phyloP scores from a whole-genome alignment of 257 asterid genomes.

The Echites panduratus region DNA sequence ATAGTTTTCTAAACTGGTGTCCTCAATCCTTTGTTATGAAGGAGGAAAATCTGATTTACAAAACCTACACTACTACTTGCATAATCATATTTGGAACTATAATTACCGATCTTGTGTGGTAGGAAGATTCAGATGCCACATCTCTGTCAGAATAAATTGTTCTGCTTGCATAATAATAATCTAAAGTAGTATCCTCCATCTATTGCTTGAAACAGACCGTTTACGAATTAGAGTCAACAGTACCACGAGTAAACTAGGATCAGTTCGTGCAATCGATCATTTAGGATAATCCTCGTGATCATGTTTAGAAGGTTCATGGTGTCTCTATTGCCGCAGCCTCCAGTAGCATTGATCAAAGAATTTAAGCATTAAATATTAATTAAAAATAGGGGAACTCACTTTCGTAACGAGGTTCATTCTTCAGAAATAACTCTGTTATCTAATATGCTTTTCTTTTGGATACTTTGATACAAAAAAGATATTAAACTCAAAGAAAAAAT shows the following conservation, averaged over 20 bases:
- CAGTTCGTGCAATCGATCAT: neutral
- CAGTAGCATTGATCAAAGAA: neutral
- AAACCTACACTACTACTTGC: too few relatives aligned
- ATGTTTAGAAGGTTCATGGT: neutral
- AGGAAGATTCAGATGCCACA: too few relatives aligned
- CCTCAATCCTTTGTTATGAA: neutral
- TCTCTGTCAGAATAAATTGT: too few relatives aligned
- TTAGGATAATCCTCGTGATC: neutral
- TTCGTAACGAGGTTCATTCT: neutral
- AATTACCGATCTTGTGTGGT: too few relatives aligned
- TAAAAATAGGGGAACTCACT: neutral
- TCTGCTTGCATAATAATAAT: too few relatives aligned
- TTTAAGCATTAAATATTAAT: neutral
- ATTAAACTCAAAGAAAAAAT: neutral
- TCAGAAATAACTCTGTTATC: neutral
- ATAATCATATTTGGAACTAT: too few relatives aligned
- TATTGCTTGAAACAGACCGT: neutral
- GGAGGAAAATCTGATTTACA: too few relatives aligned
- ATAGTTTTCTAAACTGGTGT: neutral
- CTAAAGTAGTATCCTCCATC: too few relatives aligned
- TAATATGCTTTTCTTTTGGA: neutral
- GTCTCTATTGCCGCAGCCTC: neutral
- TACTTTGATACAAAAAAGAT: neutral
- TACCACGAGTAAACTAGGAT: neutral
- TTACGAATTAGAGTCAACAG: neutral